Percentiles rank a stretch among this genome's conserved stretches.
phyloP scores from a whole-genome alignment of 441 rosid genomes.

The Isatis lusitanica region DNA sequence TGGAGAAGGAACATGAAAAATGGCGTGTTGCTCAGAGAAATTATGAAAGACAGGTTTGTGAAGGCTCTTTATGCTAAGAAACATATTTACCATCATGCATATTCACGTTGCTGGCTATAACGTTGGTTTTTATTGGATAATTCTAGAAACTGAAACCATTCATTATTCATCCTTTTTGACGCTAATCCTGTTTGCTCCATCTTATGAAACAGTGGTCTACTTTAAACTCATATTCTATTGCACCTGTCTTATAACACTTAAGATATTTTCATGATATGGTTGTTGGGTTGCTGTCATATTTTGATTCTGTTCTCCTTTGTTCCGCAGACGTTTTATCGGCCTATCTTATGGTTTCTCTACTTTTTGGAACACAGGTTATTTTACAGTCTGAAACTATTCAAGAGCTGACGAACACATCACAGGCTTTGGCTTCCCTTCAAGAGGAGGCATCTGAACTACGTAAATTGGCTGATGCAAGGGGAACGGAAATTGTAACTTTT shows the following conservation, averaged over 20 bases:
- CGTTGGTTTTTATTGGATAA: slow-evolving; percentile 6
- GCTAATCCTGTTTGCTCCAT: not conserved
- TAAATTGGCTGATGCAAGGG: slow-evolving; percentile 57
- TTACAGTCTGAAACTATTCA: slow-evolving; percentile 96
- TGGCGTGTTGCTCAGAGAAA: slow-evolving; percentile 86
- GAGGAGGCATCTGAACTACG: slow-evolving; percentile 76
- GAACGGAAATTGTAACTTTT: slow-evolving; percentile 66
- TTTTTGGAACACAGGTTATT: slow-evolving; percentile 63
- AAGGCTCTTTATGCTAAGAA: slow-evolving; percentile 1
- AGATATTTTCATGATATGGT: not conserved
- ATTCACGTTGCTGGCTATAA: slow-evolving; percentile 3
- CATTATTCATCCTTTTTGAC: not conserved
- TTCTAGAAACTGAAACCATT: not conserved
- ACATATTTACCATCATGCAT: slow-evolving; percentile 10
- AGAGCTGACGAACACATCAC: slow-evolving; percentile 88
- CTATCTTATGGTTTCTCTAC: not conserved
- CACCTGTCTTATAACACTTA: not conserved
- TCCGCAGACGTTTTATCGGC: not conserved
- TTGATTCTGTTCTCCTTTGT: not conserved
- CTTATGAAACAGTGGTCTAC: slow-evolving; percentile 2
- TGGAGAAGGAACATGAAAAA: slow-evolving; percentile 76
- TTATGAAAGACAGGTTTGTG: slow-evolving; percentile 93
- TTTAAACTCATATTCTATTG: not conserved
- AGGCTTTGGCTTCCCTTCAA: slow-evolving; percentile 68
- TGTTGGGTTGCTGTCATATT: slow-evolving; percentile 2